Base-by-base conservation (phyloP, 2,329 filamentous ascomycete genomes). In the Drechslerella coelobrocha region DNA sequence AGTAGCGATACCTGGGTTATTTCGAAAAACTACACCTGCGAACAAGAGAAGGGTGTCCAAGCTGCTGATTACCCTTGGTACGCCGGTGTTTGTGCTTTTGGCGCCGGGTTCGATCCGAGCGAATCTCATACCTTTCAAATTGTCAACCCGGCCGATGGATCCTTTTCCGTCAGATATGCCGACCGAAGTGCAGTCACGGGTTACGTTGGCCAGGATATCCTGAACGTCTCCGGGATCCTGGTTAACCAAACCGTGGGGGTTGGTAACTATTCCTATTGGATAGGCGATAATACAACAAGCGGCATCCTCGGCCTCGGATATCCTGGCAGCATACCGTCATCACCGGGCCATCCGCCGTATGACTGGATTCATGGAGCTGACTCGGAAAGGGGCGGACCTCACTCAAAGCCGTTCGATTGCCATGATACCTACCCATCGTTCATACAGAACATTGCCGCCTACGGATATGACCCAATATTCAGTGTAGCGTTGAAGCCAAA, bases 1-100 rank as follows among this genome's bases (percentile, higher is more conserved):
- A 71, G 66, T 19, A 71, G 66, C 23, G 66, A 71, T 37, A 71
- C 59, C 9, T 71, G 66, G 66, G 53, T 62, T 17, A 19, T 59
- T 29, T 1, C 37, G 6, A 27, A 51, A 2, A 21, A 47, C 17
- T 71, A 37, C 17, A 48, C 10, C 5, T 71, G 65, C 24, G 4
- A 39, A 24, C 17, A 21, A n/a, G 9, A 21, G 27, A 9, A 8
- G 9, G 14, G n/a, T 29, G 7, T 34, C 12, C 29, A 17, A 8
- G 37, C 7, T 17, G n/a, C 9, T 17, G 0, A 10, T 21, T 2
- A 29, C 26, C 17, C 23, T n/a, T 2, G 26, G 31, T n/a, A 24
- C 5, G 7, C 45, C 23, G 9, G 6, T 10, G 23, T 26, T 19
- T 71, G 66, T 24, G 37, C 0, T 4, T 62, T 71, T 23, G 66